phyloP scores from a whole-genome alignment of 768 basidiomycete genomes.

The Tulasnella sp. region DNA sequence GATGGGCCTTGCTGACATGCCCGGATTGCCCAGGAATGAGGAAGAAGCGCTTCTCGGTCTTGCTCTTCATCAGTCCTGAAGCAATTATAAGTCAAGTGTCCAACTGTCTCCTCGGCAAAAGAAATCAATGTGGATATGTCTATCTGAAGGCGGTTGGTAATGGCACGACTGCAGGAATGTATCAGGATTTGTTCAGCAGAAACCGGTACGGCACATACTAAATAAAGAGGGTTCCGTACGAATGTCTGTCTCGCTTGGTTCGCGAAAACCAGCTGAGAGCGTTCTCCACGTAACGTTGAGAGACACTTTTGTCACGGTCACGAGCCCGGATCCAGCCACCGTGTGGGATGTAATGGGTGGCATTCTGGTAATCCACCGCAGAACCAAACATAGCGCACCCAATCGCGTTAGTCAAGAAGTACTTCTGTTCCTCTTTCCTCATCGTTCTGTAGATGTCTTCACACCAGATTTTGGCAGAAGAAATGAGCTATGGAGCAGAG shows the following conservation, averaged over 20 bases:
- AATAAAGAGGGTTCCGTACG: neutral
- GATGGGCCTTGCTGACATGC: neutral
- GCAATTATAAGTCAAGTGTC: too few species aligned
- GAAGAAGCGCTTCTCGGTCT: too few species aligned
- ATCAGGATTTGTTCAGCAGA: neutral
- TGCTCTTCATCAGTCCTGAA: too few species aligned
- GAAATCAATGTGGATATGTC: neutral
- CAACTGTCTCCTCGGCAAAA: neutral
- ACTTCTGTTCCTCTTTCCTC: too few species aligned
- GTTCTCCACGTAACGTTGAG: neutral
- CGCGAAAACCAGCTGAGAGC: neutral
- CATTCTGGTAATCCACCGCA: too few species aligned
- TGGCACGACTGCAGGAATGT: neutral
- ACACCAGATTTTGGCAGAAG: too few species aligned
- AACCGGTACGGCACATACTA: neutral
- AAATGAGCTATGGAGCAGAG: too few species aligned
- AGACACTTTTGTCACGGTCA: neutral
- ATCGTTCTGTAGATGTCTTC: too few species aligned
- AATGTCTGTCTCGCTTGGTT: neutral
- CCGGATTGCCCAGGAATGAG: too few species aligned
- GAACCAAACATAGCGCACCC: too few species aligned
- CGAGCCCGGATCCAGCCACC: neutral
- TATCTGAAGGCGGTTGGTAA: neutral
- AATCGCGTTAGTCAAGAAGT: too few species aligned
- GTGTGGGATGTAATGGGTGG: neutral